Evolutionary conservation across 306 rosid genomes (phyloP).

Genomic region (Gillenia trifoliata): DNA sequence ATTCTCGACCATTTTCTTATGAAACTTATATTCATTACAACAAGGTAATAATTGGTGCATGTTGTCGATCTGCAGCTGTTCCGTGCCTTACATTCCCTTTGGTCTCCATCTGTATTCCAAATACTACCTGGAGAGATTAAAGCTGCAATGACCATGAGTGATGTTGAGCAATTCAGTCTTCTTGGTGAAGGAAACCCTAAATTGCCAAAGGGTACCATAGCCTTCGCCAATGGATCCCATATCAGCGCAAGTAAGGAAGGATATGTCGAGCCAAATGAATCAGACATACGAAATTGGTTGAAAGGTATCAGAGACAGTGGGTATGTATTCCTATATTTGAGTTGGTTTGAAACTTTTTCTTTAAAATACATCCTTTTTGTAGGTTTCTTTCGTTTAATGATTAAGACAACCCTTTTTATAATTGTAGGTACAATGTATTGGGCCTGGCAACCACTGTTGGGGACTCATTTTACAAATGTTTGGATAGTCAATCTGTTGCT

Average conservation of each 20-base stretch:
- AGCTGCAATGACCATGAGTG: slow-evolving; percentile 85
- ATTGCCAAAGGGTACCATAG: slow-evolving; percentile 44
- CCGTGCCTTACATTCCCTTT: slow-evolving; percentile 76
- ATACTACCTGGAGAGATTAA: slow-evolving; percentile 71
- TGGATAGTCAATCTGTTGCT: slow-evolving; percentile 62
- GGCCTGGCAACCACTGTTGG: slow-evolving; percentile 88
- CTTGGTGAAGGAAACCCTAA: slow-evolving; percentile 90
- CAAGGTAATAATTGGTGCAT: neutral
- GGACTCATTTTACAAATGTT: slow-evolving; percentile 65
- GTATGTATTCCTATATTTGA: slow-evolving; percentile 38
- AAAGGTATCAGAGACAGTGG: slow-evolving; percentile 96
- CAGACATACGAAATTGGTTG: slow-evolving; percentile 85
- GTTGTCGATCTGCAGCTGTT: slow-evolving; percentile 64
- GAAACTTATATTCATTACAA: neutral
- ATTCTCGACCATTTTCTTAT: slow-evolving; percentile 6
- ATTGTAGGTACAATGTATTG: slow-evolving; percentile 74
- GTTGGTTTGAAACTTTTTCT: neutral
- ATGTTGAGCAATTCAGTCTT: slow-evolving; percentile 72
- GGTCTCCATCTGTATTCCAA: slow-evolving; percentile 76
- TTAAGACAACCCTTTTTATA: slow-evolving; percentile 19
- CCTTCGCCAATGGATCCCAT: slow-evolving; percentile 47
- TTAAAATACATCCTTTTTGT: slow-evolving; percentile 3
- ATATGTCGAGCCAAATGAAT: slow-evolving; percentile 54
- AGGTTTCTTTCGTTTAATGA: slow-evolving; percentile 2
- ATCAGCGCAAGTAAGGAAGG: slow-evolving; percentile 57